These are phyloP conservation scores for Immersiella caudata DNA, from an alignment of 495 filamentous ascomycete genomes.

Conservation along the genomic window DNA sequence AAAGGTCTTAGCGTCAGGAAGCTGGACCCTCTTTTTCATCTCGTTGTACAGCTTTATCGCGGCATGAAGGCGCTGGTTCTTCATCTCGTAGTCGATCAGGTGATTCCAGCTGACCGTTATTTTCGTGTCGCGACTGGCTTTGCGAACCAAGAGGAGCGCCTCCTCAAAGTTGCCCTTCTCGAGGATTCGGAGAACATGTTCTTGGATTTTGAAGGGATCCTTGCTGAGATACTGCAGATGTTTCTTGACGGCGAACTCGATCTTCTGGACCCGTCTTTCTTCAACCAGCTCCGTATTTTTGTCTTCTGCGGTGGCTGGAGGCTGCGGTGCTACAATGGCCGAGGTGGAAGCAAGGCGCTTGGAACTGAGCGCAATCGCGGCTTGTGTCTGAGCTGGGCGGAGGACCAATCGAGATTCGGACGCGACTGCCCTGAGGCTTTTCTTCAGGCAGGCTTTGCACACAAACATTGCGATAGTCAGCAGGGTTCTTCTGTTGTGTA, in stretches of 20 bases:
- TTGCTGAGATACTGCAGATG: conserved; percentile 62
- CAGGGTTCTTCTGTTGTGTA: not conserved
- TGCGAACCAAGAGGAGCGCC: conserved; percentile 66
- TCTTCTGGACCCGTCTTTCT: conserved; percentile 18
- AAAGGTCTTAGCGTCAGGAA: conserved; percentile 75
- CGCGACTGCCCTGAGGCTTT: conserved; percentile 19
- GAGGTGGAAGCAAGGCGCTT: conserved; percentile 3
- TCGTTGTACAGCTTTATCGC: conserved; percentile 85
- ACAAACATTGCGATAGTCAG: conserved; percentile 41
- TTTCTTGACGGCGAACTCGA: conserved; percentile 42
- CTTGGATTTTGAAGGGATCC: conserved; percentile 68
- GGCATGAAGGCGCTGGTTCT: conserved; percentile 55
- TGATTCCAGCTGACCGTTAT: conserved; percentile 85
- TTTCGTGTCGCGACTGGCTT: conserved; percentile 61
- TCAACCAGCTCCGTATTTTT: not conserved
- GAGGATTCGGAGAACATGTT: conserved; percentile 62
- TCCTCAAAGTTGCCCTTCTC: conserved; percentile 57
- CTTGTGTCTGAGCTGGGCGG: not conserved
- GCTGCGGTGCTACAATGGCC: not conserved
- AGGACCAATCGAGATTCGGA: conserved; percentile 17
- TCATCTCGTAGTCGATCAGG: conserved; percentile 71
- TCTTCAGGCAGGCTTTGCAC: conserved; percentile 43
- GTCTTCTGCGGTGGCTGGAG: not conserved
- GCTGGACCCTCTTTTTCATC: conserved; percentile 91
- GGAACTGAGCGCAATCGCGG: not conserved